Conservation (phyloP, 2,329 filamentous ascomycete species). For the Akanthomyces dipterigenus region DNA sequence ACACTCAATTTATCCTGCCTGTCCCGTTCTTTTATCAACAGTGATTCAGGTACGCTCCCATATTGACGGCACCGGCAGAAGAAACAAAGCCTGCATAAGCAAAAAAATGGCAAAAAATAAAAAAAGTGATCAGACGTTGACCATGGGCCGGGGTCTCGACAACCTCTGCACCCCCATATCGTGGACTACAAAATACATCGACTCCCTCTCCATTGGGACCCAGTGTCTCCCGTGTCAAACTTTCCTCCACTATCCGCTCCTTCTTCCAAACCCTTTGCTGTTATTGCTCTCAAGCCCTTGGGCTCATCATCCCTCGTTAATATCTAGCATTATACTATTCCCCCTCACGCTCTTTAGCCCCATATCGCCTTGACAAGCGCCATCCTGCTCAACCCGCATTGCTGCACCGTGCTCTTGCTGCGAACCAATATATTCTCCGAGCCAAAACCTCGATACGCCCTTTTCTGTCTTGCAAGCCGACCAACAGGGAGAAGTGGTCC, state of each 20-base stretch:
- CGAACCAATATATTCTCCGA: slow-evolving; percentile 7
- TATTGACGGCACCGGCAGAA: slow-evolving; percentile 7
- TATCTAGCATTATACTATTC: slow-evolving; percentile 3
- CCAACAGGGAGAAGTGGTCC: background rate
- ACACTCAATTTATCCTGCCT: slow-evolving; percentile 26
- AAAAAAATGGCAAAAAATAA: slow-evolving; percentile 9
- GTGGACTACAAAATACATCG: slow-evolving; percentile 12
- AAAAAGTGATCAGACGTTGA: slow-evolving; percentile 3
- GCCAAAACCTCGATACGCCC: background rate
- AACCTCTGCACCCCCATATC: slow-evolving; percentile 10
- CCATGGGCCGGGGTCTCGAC: slow-evolving; percentile 6
- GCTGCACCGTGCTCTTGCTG: background rate
- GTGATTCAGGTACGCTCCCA: slow-evolving; percentile 23
- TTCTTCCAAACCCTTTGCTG: slow-evolving; percentile 3
- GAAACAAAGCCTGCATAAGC: slow-evolving; percentile 7
- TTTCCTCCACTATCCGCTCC: slow-evolving; percentile 11
- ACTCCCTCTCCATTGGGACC: slow-evolving; percentile 18
- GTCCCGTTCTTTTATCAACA: slow-evolving; percentile 19
- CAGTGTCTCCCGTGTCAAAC: slow-evolving; percentile 1
- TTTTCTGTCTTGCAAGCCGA: slow-evolving; percentile 14
- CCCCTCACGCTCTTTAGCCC: slow-evolving; percentile 10
- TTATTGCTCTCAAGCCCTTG: slow-evolving; percentile 1
- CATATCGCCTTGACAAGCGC: slow-evolving; percentile 4
- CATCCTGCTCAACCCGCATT: background rate
- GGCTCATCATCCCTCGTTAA: slow-evolving; percentile 11